Percentiles rank a stretch among this genome's conserved stretches.
Evolutionary conservation across 495 filamentous ascomycete genomes (phyloP).

Genomic region (Neurospora discreta): DNA sequence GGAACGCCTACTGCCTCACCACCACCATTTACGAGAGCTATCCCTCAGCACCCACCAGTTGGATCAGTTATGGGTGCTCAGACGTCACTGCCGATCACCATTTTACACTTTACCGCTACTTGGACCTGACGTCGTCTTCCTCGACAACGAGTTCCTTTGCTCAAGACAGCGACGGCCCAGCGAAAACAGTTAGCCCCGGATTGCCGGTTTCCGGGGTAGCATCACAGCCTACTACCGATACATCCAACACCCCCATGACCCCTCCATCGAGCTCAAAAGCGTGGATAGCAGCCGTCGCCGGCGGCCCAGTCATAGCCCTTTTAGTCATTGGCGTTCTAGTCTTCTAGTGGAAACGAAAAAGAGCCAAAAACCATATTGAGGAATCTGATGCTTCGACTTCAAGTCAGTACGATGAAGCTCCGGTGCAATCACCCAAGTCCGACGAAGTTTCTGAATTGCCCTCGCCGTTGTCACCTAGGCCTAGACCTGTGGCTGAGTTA

Average conservation of each 20-base stretch:
- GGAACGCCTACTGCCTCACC: no score
- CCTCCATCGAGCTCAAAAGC: neutral
- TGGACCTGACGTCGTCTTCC: no score
- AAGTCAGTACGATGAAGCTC: neutral
- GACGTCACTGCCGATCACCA: neutral
- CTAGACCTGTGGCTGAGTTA: neutral
- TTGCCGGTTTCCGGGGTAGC: no score
- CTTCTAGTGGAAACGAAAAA: neutral
- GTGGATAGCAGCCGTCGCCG: slow-evolving; percentile 3
- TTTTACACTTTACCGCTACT: no score
- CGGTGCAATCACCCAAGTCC: neutral
- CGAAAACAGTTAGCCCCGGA: no score
- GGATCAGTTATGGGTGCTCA: neutral
- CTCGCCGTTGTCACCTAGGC: neutral
- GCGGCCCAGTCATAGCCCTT: neutral
- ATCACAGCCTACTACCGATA: neutral
- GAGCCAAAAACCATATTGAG: neutral
- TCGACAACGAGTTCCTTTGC: no score
- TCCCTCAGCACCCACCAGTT: neutral
- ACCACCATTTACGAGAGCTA: neutral
- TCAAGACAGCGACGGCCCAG: no score
- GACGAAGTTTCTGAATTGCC: neutral
- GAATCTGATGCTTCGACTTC: neutral
- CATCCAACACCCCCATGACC: neutral
- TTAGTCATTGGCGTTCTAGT: neutral